A percentile compares a stretch with the other conserved stretches of the same genome.
phyloP scores from a whole-genome alignment of 495 filamentous ascomycete genomes.

The Chaetomium fimeti region DNA sequence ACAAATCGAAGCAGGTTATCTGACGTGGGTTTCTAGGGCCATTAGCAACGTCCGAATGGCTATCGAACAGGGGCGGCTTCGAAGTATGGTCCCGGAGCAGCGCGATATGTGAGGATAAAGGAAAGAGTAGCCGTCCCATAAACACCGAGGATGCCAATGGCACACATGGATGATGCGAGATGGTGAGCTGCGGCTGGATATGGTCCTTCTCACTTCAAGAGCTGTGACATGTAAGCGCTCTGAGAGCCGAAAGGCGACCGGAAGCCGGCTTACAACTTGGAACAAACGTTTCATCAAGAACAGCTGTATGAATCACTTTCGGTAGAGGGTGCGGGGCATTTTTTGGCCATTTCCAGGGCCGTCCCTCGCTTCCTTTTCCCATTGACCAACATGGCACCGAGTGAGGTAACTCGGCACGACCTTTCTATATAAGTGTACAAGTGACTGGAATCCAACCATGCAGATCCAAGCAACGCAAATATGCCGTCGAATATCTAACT shows the following conservation, averaged over 20 bases:
- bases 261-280: no score
- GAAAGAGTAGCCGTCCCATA: background rate
- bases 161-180: background rate
- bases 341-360: background rate
- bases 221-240: no score
- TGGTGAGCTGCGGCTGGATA: no score
- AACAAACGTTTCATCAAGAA: no score
- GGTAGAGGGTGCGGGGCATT: background rate
- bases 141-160: background rate
- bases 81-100: slow-evolving; percentile 73
- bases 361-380: background rate
- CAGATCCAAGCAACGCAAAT: background rate
- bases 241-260: no score
- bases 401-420: background rate
- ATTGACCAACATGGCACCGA: background rate
- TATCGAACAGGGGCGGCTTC: slow-evolving; percentile 61
- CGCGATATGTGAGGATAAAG: slow-evolving; percentile 29
- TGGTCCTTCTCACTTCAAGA: no score
- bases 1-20: background rate
- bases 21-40: slow-evolving; percentile 34
- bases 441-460: background rate
- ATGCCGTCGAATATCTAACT: background rate
- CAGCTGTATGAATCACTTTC: no score
- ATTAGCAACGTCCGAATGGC: slow-evolving; percentile 66
- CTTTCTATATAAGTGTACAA: slow-evolving; percentile 17